phyloP scores from a whole-genome alignment of 306 rosid species.

The Prunus davidiana region DNA sequence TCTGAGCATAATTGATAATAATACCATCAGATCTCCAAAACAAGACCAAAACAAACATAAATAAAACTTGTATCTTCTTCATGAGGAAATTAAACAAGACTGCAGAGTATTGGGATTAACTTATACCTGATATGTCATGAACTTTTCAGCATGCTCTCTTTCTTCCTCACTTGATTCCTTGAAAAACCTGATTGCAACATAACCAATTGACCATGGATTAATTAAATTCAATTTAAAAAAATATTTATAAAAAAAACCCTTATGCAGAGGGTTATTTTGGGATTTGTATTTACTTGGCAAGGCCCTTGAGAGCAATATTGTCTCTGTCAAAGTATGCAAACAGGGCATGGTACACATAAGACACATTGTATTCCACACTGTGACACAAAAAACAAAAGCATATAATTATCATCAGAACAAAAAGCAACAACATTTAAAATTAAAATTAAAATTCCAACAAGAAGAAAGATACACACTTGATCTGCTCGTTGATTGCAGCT shows the following conservation, averaged over 20 bases:
- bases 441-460: background rate
- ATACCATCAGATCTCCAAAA: background rate
- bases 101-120: background rate
- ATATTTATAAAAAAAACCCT: background rate
- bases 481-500: conserved; percentile 81
- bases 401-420: background rate
- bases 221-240: background rate
- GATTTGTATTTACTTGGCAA: conserved; percentile 52
- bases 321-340: conserved; percentile 90
- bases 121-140: conserved; percentile 76
- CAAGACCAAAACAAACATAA: background rate
- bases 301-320: conserved; percentile 79
- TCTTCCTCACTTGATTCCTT: conserved; percentile 90
- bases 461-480: conserved; percentile 45
- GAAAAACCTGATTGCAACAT: conserved; percentile 49
- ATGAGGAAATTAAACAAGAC: background rate
- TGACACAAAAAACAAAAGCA: conserved; percentile 14
- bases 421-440: background rate
- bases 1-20: conserved; percentile 35
- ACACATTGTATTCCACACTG: conserved; percentile 97
- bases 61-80: background rate
- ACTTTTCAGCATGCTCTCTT: conserved; percentile 79
- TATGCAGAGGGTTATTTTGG: background rate
- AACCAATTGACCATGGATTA: conserved; percentile 16
- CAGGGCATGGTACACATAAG: conserved; percentile 86